phyloP scores from a whole-genome alignment of 1,284 basidiomycete species.

The Puccinia triticina region DNA sequence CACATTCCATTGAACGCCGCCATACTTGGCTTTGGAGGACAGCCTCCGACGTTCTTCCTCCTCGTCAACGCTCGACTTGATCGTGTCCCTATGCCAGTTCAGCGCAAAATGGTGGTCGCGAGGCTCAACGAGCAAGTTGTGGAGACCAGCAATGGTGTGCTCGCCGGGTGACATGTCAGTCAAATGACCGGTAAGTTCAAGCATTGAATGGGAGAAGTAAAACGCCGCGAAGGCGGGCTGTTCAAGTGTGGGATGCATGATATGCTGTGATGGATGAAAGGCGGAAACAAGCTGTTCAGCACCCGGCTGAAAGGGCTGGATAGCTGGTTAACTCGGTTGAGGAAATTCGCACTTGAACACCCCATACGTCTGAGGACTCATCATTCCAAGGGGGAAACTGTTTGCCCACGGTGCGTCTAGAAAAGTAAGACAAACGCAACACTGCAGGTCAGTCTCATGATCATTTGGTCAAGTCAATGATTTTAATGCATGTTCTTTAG shows the following conservation, averaged over 20 bases:
- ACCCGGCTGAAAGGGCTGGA: background rate
- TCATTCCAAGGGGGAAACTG: slow-evolving; percentile 47
- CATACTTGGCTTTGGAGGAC: slow-evolving; percentile 11
- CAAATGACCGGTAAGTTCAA: slow-evolving; percentile 18
- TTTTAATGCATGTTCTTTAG: background rate
- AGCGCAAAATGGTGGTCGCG: slow-evolving; percentile 32
- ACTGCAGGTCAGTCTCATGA: background rate
- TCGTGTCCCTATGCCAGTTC: slow-evolving; percentile 40
- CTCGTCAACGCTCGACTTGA: slow-evolving; percentile 33
- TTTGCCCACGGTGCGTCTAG: slow-evolving; percentile 40
- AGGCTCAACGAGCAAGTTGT: slow-evolving; percentile 37
- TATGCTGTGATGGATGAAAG: slow-evolving; percentile 5
- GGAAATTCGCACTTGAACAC: slow-evolving; percentile 22
- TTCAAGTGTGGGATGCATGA: slow-evolving; percentile 38
- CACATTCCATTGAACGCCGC: slow-evolving; percentile 46
- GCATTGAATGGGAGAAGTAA: slow-evolving; percentile 34
- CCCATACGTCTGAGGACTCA: slow-evolving; percentile 32
- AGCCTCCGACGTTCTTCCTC: slow-evolving; percentile 20
- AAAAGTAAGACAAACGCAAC: background rate
- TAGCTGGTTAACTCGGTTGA: background rate
- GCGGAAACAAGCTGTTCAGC: background rate
- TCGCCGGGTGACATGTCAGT: background rate
- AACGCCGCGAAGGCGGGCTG: slow-evolving; percentile 24
- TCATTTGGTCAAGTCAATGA: background rate
- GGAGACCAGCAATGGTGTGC: slow-evolving; percentile 22